A percentile compares a stretch with the other conserved stretches of the same genome.
Evolutionary conservation across 768 basidiomycete genomes (phyloP).

Genomic region (Pisolithus albus): DNA sequence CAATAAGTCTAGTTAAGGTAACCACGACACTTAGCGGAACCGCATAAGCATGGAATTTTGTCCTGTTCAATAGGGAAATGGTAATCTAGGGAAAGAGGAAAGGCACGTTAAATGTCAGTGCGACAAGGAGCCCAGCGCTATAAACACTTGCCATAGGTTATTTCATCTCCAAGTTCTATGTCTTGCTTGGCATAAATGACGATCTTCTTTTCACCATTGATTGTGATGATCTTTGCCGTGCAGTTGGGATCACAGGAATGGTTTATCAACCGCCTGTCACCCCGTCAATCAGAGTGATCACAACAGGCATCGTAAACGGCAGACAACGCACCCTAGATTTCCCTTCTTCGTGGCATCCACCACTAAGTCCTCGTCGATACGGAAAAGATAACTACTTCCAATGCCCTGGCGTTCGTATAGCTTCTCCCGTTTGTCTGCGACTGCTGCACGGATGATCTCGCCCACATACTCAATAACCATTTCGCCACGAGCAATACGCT

Average conservation of each 20-base stretch:
- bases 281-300: constrained; percentile 6
- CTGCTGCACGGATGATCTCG: constrained; percentile 89
- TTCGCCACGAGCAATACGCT: constrained; percentile 86
- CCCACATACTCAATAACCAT: constrained; percentile 99
- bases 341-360: constrained; percentile 99
- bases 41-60: constrained; percentile 90
- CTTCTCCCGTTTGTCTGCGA: constrained; percentile 96
- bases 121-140: background rate
- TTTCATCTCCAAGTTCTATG: constrained; percentile 95
- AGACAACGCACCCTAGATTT: constrained; percentile 76
- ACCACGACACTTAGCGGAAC: constrained; percentile 86
- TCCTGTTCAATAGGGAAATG: constrained; percentile 99
- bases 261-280: constrained; percentile 84
- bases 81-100: constrained; percentile 57
- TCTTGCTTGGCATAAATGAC: constrained; percentile 98
- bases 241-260: constrained; percentile 97
- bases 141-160: constrained; percentile 78
- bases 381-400: constrained; percentile 94
- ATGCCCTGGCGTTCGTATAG: constrained; percentile 96
- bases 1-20: constrained; percentile 75
- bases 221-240: constrained; percentile 86
- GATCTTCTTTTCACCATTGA: constrained; percentile 93
- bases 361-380: constrained; percentile 96
- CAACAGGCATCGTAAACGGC: background rate
- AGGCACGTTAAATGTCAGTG: background rate